These are phyloP conservation scores for Candida nanaspora DNA, from an alignment of 805 yeast species.

Conservation along the genomic window DNA sequence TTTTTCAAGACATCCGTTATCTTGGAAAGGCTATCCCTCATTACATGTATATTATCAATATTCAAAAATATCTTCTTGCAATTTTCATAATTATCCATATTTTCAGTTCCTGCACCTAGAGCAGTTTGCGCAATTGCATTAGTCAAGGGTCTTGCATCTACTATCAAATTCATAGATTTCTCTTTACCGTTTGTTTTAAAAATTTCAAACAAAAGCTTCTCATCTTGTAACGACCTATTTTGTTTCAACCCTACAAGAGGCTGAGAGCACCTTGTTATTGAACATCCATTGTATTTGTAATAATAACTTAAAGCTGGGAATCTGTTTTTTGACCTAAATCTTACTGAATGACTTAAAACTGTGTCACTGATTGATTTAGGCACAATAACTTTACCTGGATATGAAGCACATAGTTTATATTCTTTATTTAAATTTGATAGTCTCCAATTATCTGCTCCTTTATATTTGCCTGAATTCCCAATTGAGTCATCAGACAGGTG, in stretches of 20 bases:
- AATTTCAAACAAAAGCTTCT: slow-evolving; percentile 66
- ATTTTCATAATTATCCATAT: slow-evolving; percentile 74
- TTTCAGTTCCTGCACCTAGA: slow-evolving; percentile 96
- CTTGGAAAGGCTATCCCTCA: slow-evolving; percentile 74
- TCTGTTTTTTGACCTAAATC: slow-evolving; percentile 78
- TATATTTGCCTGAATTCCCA: background rate
- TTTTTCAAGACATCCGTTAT: slow-evolving; percentile 58
- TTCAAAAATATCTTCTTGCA: slow-evolving; percentile 74
- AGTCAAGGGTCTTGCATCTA: slow-evolving; percentile 87
- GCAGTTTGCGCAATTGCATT: slow-evolving; percentile 97
- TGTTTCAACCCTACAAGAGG: slow-evolving; percentile 90
- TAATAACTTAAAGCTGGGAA: slow-evolving; percentile 78
- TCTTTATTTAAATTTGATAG: slow-evolving; percentile 54
- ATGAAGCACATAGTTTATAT: slow-evolving; percentile 65
- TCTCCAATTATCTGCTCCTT: slow-evolving; percentile 49
- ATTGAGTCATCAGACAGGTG: slow-evolving; percentile 20
- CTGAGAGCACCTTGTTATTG: slow-evolving; percentile 86
- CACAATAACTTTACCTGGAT: slow-evolving; percentile 61
- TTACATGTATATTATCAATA: slow-evolving; percentile 91
- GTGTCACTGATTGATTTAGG: slow-evolving; percentile 79
- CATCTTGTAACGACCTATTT: slow-evolving; percentile 86
- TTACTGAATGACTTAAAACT: slow-evolving; percentile 74
- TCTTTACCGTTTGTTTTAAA: slow-evolving; percentile 46
- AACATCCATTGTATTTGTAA: slow-evolving; percentile 60
- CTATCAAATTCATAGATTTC: slow-evolving; percentile 48